Base-by-base conservation (phyloP, 306 rosid species). In the Quercus mongolica region DNA sequence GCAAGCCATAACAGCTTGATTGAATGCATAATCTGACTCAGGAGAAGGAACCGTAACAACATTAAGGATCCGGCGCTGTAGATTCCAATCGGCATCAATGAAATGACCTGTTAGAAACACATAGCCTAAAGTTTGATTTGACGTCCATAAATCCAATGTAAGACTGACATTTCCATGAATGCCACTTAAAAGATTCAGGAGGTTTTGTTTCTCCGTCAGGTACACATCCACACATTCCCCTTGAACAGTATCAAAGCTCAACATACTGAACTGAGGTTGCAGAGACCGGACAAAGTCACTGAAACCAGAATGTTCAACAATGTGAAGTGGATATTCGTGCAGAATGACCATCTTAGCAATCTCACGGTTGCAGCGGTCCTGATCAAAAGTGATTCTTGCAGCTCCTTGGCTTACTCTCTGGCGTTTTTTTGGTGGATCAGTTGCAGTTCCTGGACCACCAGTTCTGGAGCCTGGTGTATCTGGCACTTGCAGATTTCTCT, bases 301-400 rank as follows among this genome's bases (percentile, higher is more conserved):
- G 87, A 95, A 95, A 72, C 97, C 94, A 28, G 78, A 85, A 65
- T 94, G 97, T 75, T 92, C 91, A 57, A 90, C 97, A 76, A 94
- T 86, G 81, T 92, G 79, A 82, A 92, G 99, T 71, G 97, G 97
- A 85, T 94, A 92, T 67, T 89, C 97, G 57, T 95, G 98, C 88
- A 90, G 80, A 70, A 95, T 86, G 59, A 92, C 85, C 99, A 95
- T 92, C 83, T 81, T 87, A 52, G 96, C 92, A 33, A 95, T 80
- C 76, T 91, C 99, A 71, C 68, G 77, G 81, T 74, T 88, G 85
- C 97, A 85, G 56, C 83, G 79, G 69, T 86, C 88, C 77, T 90
- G 94, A 80, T 95, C 92, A 84, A 95, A 85, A 75, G 88, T 65
- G 69, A 78, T 56, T 51, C 85, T 85, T 51, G 85, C 83, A 73